A percentile compares a stretch with the other conserved stretches of the same genome.
These are phyloP conservation scores for Danielozyma ontarioensis DNA, from an alignment of 805 yeast species.

Conservation along the genomic window DNA sequence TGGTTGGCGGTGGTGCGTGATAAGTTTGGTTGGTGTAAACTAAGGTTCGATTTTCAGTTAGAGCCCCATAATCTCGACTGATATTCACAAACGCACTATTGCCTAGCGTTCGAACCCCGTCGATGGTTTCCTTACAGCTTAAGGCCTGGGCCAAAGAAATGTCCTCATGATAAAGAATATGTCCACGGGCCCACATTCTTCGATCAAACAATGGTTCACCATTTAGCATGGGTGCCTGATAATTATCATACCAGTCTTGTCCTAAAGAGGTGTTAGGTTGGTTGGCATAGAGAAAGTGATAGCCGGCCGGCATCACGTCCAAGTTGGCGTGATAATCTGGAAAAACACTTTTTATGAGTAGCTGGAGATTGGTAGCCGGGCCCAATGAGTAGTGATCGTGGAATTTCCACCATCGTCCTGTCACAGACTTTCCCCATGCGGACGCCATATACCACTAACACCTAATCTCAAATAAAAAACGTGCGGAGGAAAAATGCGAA, in stretches of 20 bases:
- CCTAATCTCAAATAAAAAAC: too few relatives aligned
- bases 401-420: too few relatives aligned
- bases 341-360: not conserved
- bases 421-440: too few relatives aligned
- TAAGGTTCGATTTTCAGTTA: conserved; percentile 52
- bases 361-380: not conserved
- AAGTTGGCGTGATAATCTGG: not conserved
- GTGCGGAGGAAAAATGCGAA: not conserved
- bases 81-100: conserved; percentile 50
- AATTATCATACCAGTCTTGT: conserved; percentile 74
- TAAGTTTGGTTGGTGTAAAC: conserved; percentile 50
- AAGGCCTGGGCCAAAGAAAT: conserved; percentile 33
- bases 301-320: conserved; percentile 42
- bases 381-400: not conserved
- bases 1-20: conserved; percentile 2
- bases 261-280: conserved; percentile 49
- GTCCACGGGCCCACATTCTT: conserved; percentile 81
- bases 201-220: conserved; percentile 37
- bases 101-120: conserved; percentile 29
- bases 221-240: conserved; percentile 56
- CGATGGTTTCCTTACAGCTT: conserved; percentile 50
- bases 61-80: conserved; percentile 35
- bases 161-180: conserved; percentile 34
- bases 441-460: too few relatives aligned
- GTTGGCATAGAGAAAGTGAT: conserved; percentile 64